These are phyloP conservation scores for Psilocybe subaeruginosa DNA, from an alignment of 768 basidiomycete species.

Conservation along the genomic window DNA sequence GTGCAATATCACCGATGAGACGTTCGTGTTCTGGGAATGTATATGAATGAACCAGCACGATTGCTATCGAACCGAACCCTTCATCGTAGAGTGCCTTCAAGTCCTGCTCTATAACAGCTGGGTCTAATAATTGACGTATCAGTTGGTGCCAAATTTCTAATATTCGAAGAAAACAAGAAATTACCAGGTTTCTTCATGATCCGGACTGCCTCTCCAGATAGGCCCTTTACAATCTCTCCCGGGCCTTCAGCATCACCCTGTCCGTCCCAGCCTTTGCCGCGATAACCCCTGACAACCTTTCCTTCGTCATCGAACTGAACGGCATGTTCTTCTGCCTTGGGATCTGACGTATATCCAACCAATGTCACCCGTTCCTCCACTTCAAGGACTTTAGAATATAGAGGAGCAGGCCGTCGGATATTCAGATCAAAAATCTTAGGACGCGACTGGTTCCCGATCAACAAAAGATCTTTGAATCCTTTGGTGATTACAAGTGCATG, in stretches of 20 bases:
- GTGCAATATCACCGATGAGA: slow-evolving; percentile 71
- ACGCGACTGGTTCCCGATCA: slow-evolving; percentile 94
- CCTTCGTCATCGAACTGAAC: slow-evolving; percentile 79
- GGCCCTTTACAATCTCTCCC: slow-evolving; percentile 77
- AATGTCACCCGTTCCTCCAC: slow-evolving; percentile 93
- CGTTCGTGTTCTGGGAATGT: slow-evolving; percentile 89
- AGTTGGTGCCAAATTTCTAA: neutral
- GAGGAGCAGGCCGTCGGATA: slow-evolving; percentile 73
- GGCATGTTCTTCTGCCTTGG: slow-evolving; percentile 73
- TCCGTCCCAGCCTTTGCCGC: slow-evolving; percentile 80
- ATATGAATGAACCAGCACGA: slow-evolving; percentile 91
- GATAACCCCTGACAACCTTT: slow-evolving; percentile 65
- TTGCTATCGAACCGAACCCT: slow-evolving; percentile 89
- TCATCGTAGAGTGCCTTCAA: slow-evolving; percentile 72
- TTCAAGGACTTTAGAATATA: slow-evolving; percentile 79
- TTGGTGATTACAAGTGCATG: slow-evolving; percentile 91
- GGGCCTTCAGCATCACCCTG: slow-evolving; percentile 73
- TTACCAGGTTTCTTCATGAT: slow-evolving; percentile 76
- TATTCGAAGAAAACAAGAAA: slow-evolving; percentile 8
- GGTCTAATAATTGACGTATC: slow-evolving; percentile 41
- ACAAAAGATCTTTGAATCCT: slow-evolving; percentile 89
- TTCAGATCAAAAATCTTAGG: slow-evolving; percentile 95
- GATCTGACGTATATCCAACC: slow-evolving; percentile 92
- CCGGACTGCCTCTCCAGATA: slow-evolving; percentile 89
- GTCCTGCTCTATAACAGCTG: slow-evolving; percentile 53